Base-by-base conservation (phyloP, 2,329 filamentous ascomycete species). In the Aureobasidium musti region DNA sequence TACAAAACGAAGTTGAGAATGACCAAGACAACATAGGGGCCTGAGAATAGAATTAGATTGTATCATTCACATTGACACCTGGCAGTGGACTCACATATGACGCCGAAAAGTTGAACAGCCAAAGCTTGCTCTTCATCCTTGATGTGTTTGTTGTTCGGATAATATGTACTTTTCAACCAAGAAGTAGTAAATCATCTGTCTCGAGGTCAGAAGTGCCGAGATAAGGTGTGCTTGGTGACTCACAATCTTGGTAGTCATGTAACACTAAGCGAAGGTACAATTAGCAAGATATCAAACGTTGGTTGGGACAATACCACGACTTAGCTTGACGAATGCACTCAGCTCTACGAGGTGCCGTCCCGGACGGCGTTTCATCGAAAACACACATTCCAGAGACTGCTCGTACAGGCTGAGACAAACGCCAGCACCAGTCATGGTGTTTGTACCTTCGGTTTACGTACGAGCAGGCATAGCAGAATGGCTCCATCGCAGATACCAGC, bases 131-230 rank as follows among this genome's bases (percentile, higher is more conserved):
- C 68, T 82, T 81, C 23, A 84, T 70, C n/a, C 87, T 80, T 6
- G 77, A 75, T 61, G 82, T 83, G n/a, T 78, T 75, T 14, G 79
- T 80, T 33, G 82, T 82, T 59, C 84, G 81, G 63, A 89, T 84
- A 56, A 88, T 86, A 70, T 86, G 83, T 82, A 84, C 86, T 75
- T 86, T 73, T 89, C 87, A 0, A 87, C 86, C 2, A 89, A 77
- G 72, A 89, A 89, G 30, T 86, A 79, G 71, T 89, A 89, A n/a
- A 88, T 85, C 26, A 88, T 75, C 54, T 61, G 49, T 7, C 23
- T 21, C 17, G 2, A 5, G 39, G 54, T 59, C 54, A 53, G 39
- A 17, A 3, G 21, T n/a, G 14, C 7, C 2, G 5, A 35, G n/a
- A 19, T 5, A 1, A 26, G 19, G 17, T 35, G 28, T 65, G 52